These are phyloP conservation scores for Grosmannia clavigera DNA, from an alignment of 2,329 filamentous ascomycete species.

Conservation along the genomic window DNA sequence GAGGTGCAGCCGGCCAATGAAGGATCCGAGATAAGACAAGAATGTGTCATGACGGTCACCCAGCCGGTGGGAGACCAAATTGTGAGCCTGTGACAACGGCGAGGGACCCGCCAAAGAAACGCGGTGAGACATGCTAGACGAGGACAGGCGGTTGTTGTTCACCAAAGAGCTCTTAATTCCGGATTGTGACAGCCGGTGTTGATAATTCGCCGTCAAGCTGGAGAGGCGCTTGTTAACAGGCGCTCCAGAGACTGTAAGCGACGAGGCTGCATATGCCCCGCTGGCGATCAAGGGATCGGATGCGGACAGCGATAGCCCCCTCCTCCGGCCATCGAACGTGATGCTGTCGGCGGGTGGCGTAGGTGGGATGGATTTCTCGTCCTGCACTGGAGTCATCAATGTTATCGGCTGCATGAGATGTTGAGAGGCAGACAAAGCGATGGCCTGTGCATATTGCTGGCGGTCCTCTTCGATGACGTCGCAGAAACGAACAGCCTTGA, in stretches of 20 bases:
- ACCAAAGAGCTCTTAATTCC: constrained; percentile 18
- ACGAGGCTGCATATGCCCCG: neutral
- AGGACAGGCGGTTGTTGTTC: constrained; percentile 34
- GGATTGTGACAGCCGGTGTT: constrained; percentile 25
- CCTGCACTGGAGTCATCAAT: constrained; percentile 44
- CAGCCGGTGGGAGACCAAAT: constrained; percentile 73
- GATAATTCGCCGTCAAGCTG: constrained; percentile 3
- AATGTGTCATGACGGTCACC: constrained; percentile 75
- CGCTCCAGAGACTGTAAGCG: neutral
- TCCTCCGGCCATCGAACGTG: constrained; percentile 28
- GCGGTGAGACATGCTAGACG: constrained; percentile 54
- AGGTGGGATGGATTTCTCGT: constrained; percentile 46
- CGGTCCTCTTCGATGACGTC: constrained; percentile 66
- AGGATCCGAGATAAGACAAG: constrained; percentile 79
- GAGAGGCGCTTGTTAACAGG: constrained; percentile 34
- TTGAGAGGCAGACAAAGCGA: constrained; percentile 22
- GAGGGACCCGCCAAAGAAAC: constrained; percentile 63
- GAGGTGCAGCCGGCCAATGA: constrained; percentile 79
- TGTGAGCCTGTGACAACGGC: constrained; percentile 48
- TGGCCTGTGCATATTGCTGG: constrained; percentile 34
- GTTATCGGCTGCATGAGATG: constrained; percentile 38
- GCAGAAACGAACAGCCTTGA: constrained; percentile 75
- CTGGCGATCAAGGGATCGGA: neutral
- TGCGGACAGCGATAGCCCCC: neutral
- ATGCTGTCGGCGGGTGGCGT: constrained; percentile 50